Conservation (phyloP, 176 grass and related monocot species). For the Aegilops longissima region DNA sequence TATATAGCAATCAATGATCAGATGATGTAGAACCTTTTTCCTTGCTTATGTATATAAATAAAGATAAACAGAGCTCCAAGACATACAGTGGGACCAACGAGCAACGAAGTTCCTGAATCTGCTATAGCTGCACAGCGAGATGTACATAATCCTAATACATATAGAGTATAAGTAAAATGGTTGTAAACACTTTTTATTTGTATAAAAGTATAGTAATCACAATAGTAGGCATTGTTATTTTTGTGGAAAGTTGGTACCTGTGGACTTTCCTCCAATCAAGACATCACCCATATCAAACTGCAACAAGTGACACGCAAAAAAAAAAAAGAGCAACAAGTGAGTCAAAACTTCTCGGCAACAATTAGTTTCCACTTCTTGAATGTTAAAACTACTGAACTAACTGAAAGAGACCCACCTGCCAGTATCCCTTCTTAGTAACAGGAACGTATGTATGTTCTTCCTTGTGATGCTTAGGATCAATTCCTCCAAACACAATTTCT, state of each 20-base stretch:
- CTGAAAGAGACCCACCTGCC: slow-evolving; percentile 51
- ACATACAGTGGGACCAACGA: slow-evolving; percentile 73
- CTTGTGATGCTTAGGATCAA: slow-evolving; percentile 70
- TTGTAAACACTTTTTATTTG: slow-evolving; percentile 13
- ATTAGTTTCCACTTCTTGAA: not conserved
- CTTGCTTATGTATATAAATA: not conserved
- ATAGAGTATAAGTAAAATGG: slow-evolving; percentile 17
- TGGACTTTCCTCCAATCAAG: slow-evolving; percentile 56
- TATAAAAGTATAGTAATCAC: not conserved
- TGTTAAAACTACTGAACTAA: not conserved
- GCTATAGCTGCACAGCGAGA: slow-evolving; percentile 71
- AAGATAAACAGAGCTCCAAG: slow-evolving; percentile 30
- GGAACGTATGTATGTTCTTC: slow-evolving; percentile 19
- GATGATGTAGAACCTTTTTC: not conserved
- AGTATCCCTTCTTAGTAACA: slow-evolving; percentile 77
- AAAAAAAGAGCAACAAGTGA: slow-evolving; percentile 7
- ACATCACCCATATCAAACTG: slow-evolving; percentile 85
- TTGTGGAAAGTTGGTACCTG: slow-evolving; percentile 33
- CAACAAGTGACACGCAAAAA: not conserved
- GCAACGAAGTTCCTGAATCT: slow-evolving; percentile 91
- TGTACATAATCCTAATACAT: slow-evolving; percentile 62
- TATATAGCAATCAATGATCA: slow-evolving; percentile 1
- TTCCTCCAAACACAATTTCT: slow-evolving; percentile 88
- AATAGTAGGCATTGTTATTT: not conserved
- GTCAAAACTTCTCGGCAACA: slow-evolving; percentile 19